Conservation (phyloP, 306 rosid genomes). For the Vachellia pachyceras region DNA sequence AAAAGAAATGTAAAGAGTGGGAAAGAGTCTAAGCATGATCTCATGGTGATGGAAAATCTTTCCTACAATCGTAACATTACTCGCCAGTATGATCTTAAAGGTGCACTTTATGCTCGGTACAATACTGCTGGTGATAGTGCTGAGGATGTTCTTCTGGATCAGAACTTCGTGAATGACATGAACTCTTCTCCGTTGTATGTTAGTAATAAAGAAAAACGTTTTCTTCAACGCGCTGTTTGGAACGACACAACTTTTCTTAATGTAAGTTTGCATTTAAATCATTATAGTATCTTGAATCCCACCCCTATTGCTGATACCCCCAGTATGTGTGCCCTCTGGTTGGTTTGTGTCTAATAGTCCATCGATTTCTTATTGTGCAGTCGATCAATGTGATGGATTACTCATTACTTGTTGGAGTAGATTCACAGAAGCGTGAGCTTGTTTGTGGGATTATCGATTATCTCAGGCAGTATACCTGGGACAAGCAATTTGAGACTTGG, state of each 20-base stretch:
- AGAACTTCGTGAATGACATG: conserved; percentile 99
- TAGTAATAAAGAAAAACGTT: conserved; percentile 67
- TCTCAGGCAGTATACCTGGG: conserved; percentile 99
- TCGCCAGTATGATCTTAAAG: conserved; percentile 98
- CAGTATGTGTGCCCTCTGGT: conserved; percentile 7
- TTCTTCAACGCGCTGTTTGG: conserved; percentile 87
- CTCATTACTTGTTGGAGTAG: conserved; percentile 92
- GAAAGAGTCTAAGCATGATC: conserved; percentile 81
- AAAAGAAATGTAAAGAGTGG: conserved; percentile 73
- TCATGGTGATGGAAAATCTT: conserved; percentile 99
- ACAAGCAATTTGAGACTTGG: conserved; percentile 98
- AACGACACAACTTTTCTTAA: conserved; percentile 94
- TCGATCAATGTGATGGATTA: conserved; percentile 96
- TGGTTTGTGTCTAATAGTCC: conserved; percentile 23
- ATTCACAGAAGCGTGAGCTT: conserved; percentile 71
- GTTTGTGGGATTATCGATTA: conserved; percentile 97
- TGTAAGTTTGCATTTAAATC: conserved; percentile 56
- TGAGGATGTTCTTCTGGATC: conserved; percentile 92
- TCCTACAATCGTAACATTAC: conserved; percentile 70
- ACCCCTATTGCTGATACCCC: not conserved
- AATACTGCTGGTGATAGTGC: conserved; percentile 61
- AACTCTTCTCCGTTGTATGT: conserved; percentile 89
- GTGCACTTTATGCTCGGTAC: conserved; percentile 86
- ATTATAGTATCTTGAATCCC: not conserved
- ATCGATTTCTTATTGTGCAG: conserved; percentile 56